Conservation (phyloP, 805 yeast species). For the Brettanomyces nanus region DNA sequence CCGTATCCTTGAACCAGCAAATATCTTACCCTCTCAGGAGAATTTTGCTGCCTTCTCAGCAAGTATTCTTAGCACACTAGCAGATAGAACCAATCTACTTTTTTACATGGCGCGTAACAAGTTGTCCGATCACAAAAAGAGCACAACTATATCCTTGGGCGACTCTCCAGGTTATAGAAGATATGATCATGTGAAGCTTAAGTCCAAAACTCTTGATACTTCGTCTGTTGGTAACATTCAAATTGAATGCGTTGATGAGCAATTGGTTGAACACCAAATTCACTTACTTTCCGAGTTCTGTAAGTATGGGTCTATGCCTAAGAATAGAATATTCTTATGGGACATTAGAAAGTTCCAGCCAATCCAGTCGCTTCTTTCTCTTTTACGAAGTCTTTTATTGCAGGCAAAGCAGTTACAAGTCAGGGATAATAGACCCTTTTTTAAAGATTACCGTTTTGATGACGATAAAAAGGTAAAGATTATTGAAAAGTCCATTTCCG, state of each 20-base stretch:
- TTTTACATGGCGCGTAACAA: conserved; percentile 9
- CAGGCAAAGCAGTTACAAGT: conserved; percentile 6
- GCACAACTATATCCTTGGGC: not conserved
- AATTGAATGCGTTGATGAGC: conserved; percentile 4
- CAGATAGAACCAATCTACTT: conserved; percentile 15
- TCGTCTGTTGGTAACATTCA: conserved; percentile 12
- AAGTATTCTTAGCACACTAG: conserved; percentile 12
- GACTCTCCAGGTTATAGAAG: not conserved
- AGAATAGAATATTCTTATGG: conserved; percentile 15
- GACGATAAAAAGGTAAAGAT: conserved; percentile 11
- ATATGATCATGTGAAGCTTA: not conserved
- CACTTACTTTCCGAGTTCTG: conserved; percentile 14
- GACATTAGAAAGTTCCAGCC: conserved; percentile 22
- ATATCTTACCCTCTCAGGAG: conserved; percentile 11
- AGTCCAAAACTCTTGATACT: conserved; percentile 2
- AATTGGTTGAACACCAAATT: conserved; percentile 11
- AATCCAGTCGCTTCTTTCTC: conserved; percentile 15
- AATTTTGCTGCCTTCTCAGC: conserved; percentile 13
- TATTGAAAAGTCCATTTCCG: conserved; percentile 11
- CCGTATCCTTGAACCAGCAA: conserved; percentile 15
- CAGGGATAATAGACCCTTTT: not conserved
- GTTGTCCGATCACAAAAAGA: not conserved
- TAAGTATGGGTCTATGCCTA: conserved; percentile 18
- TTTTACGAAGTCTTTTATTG: conserved; percentile 11
- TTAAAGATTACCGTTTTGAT: not conserved